phyloP scores from a whole-genome alignment of 2,329 filamentous ascomycete species.

The Fusarium torreyae region DNA sequence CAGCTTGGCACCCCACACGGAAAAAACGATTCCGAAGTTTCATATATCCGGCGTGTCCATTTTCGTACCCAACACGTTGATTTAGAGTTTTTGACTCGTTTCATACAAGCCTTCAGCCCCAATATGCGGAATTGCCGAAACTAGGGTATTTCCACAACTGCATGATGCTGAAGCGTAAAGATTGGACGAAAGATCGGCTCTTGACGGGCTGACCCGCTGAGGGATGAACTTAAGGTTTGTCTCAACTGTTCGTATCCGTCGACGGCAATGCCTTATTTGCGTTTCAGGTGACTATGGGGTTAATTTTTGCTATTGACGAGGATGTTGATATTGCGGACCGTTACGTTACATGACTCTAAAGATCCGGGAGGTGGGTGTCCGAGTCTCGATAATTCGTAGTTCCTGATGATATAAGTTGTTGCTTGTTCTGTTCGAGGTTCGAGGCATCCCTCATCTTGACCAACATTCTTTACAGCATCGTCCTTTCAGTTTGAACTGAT shows the following conservation, averaged over 20 bases:
- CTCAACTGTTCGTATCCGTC: background rate
- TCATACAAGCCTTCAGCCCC: conserved; percentile 4
- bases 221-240: background rate
- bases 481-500: conserved; percentile 8
- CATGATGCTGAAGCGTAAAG: background rate
- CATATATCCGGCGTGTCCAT: background rate
- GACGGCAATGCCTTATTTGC: background rate
- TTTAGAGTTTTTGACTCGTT: conserved; percentile 30
- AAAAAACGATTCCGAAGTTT: conserved; percentile 22
- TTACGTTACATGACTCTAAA: background rate
- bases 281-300: conserved; percentile 25
- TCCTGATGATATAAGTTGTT: conserved; percentile 1
- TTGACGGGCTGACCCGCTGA: background rate
- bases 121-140: conserved; percentile 2
- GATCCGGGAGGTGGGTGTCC: too few relatives aligned
- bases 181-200: background rate
- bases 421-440: background rate
- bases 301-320: background rate
- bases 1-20: background rate
- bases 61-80: background rate
- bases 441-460: background rate
- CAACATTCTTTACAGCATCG: background rate
- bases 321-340: background rate
- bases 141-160: background rate
- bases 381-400: too few relatives aligned